Evolutionary conservation across 2,329 filamentous ascomycete species (phyloP).

Genomic region (Beauveria caledonica): DNA sequence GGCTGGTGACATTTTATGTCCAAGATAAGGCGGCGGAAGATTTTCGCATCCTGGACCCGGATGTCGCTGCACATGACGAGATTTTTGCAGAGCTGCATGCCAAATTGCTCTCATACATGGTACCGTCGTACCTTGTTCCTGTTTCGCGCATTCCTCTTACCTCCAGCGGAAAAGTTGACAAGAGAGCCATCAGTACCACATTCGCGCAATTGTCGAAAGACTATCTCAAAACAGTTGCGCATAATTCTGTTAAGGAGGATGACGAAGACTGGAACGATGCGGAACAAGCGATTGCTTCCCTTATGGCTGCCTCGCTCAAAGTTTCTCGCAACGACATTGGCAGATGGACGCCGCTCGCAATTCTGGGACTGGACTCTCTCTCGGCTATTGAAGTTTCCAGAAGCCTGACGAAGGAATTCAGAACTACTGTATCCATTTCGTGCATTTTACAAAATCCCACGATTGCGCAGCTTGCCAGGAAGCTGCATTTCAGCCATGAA

Average conservation of each 20-base stretch:
- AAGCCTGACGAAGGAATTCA: constrained; percentile 38
- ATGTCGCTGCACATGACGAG: constrained; percentile 26
- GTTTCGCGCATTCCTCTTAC: constrained; percentile 64
- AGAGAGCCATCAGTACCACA: constrained; percentile 37
- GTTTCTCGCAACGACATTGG: constrained; percentile 39
- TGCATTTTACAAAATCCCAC: constrained; percentile 60
- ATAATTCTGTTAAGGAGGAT: constrained; percentile 20
- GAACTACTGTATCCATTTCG: constrained; percentile 53
- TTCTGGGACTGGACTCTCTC: constrained; percentile 76
- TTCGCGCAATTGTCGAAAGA: constrained; percentile 39
- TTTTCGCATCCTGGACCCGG: constrained; percentile 31
- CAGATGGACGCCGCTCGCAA: constrained; percentile 64
- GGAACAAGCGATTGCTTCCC: constrained; percentile 48
- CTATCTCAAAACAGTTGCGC: constrained; percentile 32
- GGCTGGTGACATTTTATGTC: constrained; percentile 64
- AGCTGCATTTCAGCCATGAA: constrained; percentile 8
- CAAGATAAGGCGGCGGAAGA: constrained; percentile 22
- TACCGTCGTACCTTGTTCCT: constrained; percentile 66
- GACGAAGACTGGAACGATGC: constrained; percentile 39
- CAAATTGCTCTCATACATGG: constrained; percentile 65
- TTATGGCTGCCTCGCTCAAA: constrained; percentile 43
- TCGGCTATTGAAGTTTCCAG: constrained; percentile 65
- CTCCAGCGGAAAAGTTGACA: constrained; percentile 66
- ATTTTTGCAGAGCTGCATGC: constrained; percentile 49
- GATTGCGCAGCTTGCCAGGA: constrained; percentile 49